Percentiles rank a stretch among this genome's conserved stretches.
Evolutionary conservation across 768 basidiomycete genomes (phyloP).

Genomic region (Auriscalpium vulgare): DNA sequence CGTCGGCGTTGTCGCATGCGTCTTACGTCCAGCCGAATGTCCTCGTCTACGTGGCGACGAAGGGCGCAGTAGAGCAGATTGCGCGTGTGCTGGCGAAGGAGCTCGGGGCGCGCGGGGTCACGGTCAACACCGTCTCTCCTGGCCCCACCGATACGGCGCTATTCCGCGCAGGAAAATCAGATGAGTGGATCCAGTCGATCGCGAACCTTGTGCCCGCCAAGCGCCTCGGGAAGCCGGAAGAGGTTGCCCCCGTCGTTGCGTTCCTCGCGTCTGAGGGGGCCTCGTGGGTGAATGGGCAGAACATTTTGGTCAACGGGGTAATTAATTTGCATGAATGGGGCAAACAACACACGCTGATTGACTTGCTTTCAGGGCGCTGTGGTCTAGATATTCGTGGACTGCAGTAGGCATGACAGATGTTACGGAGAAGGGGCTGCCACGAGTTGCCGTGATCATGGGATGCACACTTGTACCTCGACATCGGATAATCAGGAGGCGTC

Average conservation of each 20-base stretch:
- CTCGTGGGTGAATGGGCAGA: slow-evolving; percentile 52
- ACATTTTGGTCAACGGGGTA: slow-evolving; percentile 52
- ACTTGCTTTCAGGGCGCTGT: not conserved
- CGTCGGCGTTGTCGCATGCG: slow-evolving; percentile 37
- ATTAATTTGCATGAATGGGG: slow-evolving; percentile 14
- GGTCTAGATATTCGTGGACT: not conserved
- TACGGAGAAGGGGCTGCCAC: too few species aligned
- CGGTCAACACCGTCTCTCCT: slow-evolving; percentile 49
- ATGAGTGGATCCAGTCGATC: slow-evolving; percentile 38
- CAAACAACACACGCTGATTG: not conserved
- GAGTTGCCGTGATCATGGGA: too few species aligned
- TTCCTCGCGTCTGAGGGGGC: slow-evolving; percentile 47
- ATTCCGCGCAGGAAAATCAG: slow-evolving; percentile 48
- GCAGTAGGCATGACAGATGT: too few species aligned
- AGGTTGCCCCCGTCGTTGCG: slow-evolving; percentile 44
- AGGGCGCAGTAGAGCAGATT: slow-evolving; percentile 55
- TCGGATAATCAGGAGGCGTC: too few species aligned
- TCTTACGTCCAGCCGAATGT: slow-evolving; percentile 38
- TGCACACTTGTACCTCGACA: too few species aligned
- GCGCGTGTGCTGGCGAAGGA: slow-evolving; percentile 52
- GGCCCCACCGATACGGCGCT: slow-evolving; percentile 49
- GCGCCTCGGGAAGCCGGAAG: slow-evolving; percentile 41
- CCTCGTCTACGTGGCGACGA: slow-evolving; percentile 45
- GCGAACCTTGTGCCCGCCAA: slow-evolving; percentile 38
- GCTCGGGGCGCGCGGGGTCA: slow-evolving; percentile 43